Evolutionary conservation across 1,284 basidiomycete species (phyloP).

Genomic region (Fomitiporia mediterranea): DNA sequence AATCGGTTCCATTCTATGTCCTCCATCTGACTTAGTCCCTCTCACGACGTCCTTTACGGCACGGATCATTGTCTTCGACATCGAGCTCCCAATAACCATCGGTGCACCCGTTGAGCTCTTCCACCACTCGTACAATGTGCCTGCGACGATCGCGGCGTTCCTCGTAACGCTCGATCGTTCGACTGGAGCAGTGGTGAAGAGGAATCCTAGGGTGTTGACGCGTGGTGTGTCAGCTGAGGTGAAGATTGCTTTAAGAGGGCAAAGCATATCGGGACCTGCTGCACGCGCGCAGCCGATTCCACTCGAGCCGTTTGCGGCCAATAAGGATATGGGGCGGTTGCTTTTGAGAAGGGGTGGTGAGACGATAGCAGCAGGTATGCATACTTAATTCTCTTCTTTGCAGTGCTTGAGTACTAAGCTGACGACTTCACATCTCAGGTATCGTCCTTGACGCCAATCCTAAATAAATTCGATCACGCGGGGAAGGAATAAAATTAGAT

Average conservation of each 20-base stretch:
- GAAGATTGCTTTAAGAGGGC: slow-evolving; percentile 68
- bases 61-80: slow-evolving; percentile 91
- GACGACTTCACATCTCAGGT: slow-evolving; percentile 30
- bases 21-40: slow-evolving; percentile 64
- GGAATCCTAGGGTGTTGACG: slow-evolving; percentile 81
- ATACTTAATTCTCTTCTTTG: neutral
- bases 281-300: slow-evolving; percentile 61
- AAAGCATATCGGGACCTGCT: slow-evolving; percentile 44
- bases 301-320: slow-evolving; percentile 81
- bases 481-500: neutral
- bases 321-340: slow-evolving; percentile 96
- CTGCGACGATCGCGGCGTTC: slow-evolving; percentile 82
- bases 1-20: slow-evolving; percentile 89
- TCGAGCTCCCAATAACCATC: slow-evolving; percentile 82
- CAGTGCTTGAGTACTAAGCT: neutral
- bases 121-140: slow-evolving; percentile 90
- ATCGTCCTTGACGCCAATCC: slow-evolving; percentile 35
- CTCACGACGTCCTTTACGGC: slow-evolving; percentile 77
- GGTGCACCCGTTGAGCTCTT: slow-evolving; percentile 91
- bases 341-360: slow-evolving; percentile 86
- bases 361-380: slow-evolving; percentile 86
- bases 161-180: slow-evolving; percentile 73
- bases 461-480: neutral
- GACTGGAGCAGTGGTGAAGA: slow-evolving; percentile 72
- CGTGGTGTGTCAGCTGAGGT: slow-evolving; percentile 84